These are phyloP conservation scores for Spathaspora passalidarum DNA, from an alignment of 805 yeast species.

Conservation along the genomic window DNA sequence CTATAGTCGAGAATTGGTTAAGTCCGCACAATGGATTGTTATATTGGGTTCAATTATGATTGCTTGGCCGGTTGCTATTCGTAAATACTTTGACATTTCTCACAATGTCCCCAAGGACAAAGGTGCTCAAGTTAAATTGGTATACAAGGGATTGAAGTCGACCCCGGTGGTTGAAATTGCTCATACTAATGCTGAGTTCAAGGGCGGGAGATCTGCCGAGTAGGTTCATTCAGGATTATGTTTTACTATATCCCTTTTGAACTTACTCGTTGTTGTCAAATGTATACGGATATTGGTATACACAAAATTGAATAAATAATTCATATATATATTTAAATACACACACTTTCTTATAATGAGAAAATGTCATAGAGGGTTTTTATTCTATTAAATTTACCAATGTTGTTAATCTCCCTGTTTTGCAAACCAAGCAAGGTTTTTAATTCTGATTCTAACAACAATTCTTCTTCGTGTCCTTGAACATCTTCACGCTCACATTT, in stretches of 20 bases:
- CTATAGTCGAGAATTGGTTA: conserved; percentile 3
- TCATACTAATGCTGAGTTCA: conserved; percentile 3
- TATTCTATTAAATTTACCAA: conserved; percentile 55
- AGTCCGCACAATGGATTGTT: conserved; percentile 3
- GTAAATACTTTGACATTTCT: conserved; percentile 1
- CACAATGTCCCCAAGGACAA: conserved; percentile 7
- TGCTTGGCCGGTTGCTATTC: conserved; percentile 1
- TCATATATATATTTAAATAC: not conserved
- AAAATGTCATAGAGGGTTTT: conserved; percentile 55
- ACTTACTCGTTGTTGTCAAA: not conserved
- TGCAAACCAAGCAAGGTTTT: conserved; percentile 63
- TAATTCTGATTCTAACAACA: conserved; percentile 71
- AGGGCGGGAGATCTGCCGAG: not conserved
- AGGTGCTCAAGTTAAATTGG: conserved; percentile 9
- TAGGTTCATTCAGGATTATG: not conserved
- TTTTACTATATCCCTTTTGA: not conserved
- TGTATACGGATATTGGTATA: not conserved
- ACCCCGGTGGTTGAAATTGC: conserved; percentile 7
- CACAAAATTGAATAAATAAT: not conserved
- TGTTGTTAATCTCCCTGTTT: conserved; percentile 51
- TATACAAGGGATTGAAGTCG: conserved; percentile 3
- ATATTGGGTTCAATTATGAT: conserved; percentile 1
- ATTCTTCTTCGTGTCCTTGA: conserved; percentile 72
- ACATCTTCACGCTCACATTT: conserved; percentile 91
- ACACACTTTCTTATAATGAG: conserved; percentile 9